Evolutionary conservation across 2,329 filamentous ascomycete species (phyloP).

Genomic region (Fonsecaea erecta): DNA sequence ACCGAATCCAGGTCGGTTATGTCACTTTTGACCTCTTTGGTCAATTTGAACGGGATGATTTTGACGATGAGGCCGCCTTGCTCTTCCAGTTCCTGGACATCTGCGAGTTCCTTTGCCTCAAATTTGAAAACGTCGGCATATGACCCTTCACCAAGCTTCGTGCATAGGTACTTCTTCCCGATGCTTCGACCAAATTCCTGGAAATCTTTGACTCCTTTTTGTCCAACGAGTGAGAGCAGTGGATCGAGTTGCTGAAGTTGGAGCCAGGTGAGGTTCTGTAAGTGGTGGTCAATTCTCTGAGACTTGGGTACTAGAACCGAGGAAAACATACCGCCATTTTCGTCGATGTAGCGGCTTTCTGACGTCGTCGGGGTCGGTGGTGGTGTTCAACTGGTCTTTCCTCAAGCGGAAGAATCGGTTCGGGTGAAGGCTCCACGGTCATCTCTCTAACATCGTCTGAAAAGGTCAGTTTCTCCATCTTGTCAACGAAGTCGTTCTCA

Average conservation of each 20-base stretch:
- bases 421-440: background rate
- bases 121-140: slow-evolving; percentile 70
- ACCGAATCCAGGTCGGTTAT: slow-evolving; percentile 51
- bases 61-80: slow-evolving; percentile 55
- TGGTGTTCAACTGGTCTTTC: slow-evolving; percentile 14
- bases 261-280: slow-evolving; percentile 19
- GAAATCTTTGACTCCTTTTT: slow-evolving; percentile 30
- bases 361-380: slow-evolving; percentile 27
- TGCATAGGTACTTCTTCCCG: slow-evolving; percentile 52
- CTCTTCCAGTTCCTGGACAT: slow-evolving; percentile 42
- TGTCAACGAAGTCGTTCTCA: slow-evolving; percentile 29
- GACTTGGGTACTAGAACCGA: background rate
- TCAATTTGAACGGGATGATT: slow-evolving; percentile 49
- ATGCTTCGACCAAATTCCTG: slow-evolving; percentile 31
- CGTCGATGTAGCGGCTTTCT: slow-evolving; percentile 24
- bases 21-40: slow-evolving; percentile 23
- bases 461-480: slow-evolving; percentile 31
- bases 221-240: slow-evolving; percentile 31
- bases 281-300: background rate
- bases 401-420: slow-evolving; percentile 4
- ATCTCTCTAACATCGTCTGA: slow-evolving; percentile 15
- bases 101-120: slow-evolving; percentile 39
- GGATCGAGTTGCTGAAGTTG: slow-evolving; percentile 22
- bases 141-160: slow-evolving; percentile 68
- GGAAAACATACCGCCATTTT: slow-evolving; percentile 30